Conservation (phyloP, 2,329 filamentous ascomycete species). For the Oidium heveae region DNA sequence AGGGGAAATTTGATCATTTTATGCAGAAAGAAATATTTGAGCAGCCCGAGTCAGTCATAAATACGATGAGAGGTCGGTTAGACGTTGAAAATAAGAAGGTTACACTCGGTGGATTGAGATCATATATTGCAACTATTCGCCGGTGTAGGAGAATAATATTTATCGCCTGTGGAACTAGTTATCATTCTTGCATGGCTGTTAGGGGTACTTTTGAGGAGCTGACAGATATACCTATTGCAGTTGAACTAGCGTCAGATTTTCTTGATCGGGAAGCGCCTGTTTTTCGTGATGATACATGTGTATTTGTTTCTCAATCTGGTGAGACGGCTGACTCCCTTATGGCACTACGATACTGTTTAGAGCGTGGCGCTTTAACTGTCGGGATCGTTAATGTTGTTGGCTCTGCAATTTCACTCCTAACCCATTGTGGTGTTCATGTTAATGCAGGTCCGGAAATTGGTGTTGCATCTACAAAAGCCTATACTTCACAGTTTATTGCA, state of each 20-base stretch:
- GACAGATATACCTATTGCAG: slow-evolving; percentile 89
- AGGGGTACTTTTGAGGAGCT: slow-evolving; percentile 94
- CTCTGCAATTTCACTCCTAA: slow-evolving; percentile 93
- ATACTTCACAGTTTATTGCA: slow-evolving; percentile 96
- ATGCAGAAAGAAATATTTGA: slow-evolving; percentile 99
- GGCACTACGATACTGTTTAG: slow-evolving; percentile 92
- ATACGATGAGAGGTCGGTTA: slow-evolving; percentile 97
- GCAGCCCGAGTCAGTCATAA: slow-evolving; percentile 96
- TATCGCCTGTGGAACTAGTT: slow-evolving; percentile 94
- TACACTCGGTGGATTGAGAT: slow-evolving; percentile 81
- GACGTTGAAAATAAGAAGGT: slow-evolving; percentile 85
- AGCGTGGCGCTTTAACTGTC: slow-evolving; percentile 88
- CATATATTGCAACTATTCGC: slow-evolving; percentile 90
- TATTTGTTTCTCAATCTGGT: slow-evolving; percentile 96
- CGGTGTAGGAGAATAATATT: slow-evolving; percentile 95
- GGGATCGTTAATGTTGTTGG: slow-evolving; percentile 98
- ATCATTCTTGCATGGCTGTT: slow-evolving; percentile 98
- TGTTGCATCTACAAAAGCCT: slow-evolving; percentile 97
- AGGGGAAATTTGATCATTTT: slow-evolving; percentile 99
- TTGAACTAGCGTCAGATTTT: slow-evolving; percentile 95
- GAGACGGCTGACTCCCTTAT: slow-evolving; percentile 95
- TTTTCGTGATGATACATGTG: slow-evolving; percentile 97
- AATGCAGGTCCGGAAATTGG: slow-evolving; percentile 97
- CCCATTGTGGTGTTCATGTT: slow-evolving; percentile 98
- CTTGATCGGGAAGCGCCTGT: slow-evolving; percentile 88